Base-by-base conservation (phyloP, 768 basidiomycete species). In the Cytidiella melzeri region DNA sequence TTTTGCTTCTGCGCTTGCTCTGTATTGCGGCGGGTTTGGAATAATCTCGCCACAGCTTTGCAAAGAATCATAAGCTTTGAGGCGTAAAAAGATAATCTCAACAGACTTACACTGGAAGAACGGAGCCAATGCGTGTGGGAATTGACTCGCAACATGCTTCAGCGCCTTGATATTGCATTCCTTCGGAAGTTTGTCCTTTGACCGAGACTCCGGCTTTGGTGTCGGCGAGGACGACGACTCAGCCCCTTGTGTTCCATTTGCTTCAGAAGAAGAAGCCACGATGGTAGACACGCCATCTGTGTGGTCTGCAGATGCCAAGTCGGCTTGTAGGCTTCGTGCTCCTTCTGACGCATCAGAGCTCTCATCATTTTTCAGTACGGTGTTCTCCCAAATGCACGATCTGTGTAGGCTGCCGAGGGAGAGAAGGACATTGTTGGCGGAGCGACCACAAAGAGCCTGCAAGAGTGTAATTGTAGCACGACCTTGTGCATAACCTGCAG, bases 341-440 rank as follows among this genome's bases (percentile, higher is more conserved):
- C 9, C 7, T 7, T 34, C 30, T 34, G 30, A 15, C 24, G 11
- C 34, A 27, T 39, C 43, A 25, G 11, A 5, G n/a, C 19, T 44
- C 19, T 23, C 5, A 18, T 21, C 39, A 24, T 30, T 19, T 39
- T 85, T 87, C 43, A 96, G 74, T 15, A 81, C 67, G 36, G 91
- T 86, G 57, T 90, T 92, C 67, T 95, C 91, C 87, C 89, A 91
- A 5, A 91, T 78, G 52, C 80, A 83, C 1, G 83, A 79, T 13
- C 90, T 80, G 62, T 96, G 92, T 5, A 97, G 69, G 40, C 77
- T 66, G 3, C 93, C 95, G 23, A 97, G 72, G 53, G 87, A 77
- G 3, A 68, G 66, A 21, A 98, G 67, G 23, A 91, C 77, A 53
- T 81, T 72, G 15, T 79, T 73, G 15, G 81, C 74, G 20, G 77